Base-by-base conservation (phyloP, 2,329 filamentous ascomycete species). In the Pseudocercospora fuligena region DNA sequence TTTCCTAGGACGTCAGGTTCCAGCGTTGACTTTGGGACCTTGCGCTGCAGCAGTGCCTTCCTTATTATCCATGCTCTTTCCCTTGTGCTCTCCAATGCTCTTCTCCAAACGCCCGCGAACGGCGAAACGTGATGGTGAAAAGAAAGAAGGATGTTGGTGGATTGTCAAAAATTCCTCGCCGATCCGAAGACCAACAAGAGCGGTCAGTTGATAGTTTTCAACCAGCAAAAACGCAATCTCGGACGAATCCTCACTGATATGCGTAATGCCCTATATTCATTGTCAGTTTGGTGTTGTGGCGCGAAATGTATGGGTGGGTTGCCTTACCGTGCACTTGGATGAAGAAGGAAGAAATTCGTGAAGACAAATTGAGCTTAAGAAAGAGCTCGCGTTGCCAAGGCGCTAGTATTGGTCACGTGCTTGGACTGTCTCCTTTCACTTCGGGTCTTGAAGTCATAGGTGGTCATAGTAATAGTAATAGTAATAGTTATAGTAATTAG, bases 161-260 rank as follows among this genome's bases (percentile, higher is more conserved):
- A 61, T 71, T 67, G 77, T 82, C 90, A 92, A 93, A 93, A 90
- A 93, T 93, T 93, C 90, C 90, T 85, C 86, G 83, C 82, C 87
- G 86, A 86, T 84, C 86, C 85, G 83, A 84, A 85, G 87, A 86
- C 89, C 88, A 87, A 86, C 82, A 85, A 84, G 84, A 93, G 90
- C 85, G 85, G 90, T 92, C 90, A 91, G 74, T 75, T 87, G 85
- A 84, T 91, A 92, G 90, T 91, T 92, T 91, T 91, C 90, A 92
- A 92, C 89, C 91, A 92, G 90, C 90, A 92, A 92, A 91, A 92
- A 92, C 86, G 87, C 87, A 86, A 87, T 88, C 89, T 93, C 91
- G 88, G 91, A 92, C 89, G 87, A 89, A 89, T 92, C 90, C 88
- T 93, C 90, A 93, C 89, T 90, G 89, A 87, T 88, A 89, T 87